Conservation (phyloP, 768 basidiomycete species). For the Macrocybe gigantea region DNA sequence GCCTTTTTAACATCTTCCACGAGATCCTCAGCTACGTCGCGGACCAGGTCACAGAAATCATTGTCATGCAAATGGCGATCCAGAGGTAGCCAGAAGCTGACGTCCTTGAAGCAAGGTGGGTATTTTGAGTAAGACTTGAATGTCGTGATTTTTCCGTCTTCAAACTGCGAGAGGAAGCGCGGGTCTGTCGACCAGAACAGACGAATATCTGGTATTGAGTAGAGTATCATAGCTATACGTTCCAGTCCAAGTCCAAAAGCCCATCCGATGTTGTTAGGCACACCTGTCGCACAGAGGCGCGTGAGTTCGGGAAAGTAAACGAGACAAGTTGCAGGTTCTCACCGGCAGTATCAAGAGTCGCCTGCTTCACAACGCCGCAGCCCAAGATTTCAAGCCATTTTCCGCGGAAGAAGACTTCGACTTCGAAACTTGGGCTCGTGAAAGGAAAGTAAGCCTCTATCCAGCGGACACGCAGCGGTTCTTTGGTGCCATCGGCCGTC, state of each 20-base stretch:
- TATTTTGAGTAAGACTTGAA: constrained; percentile 94
- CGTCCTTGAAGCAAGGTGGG: constrained; percentile 89
- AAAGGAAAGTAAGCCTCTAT: constrained; percentile 98
- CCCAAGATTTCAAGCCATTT: constrained; percentile 98
- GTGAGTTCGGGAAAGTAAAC: constrained; percentile 15
- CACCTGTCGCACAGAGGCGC: constrained; percentile 36
- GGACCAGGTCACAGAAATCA: constrained; percentile 92
- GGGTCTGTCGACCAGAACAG: constrained; percentile 93
- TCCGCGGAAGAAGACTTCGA: constrained; percentile 93
- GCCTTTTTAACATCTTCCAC: constrained; percentile 89
- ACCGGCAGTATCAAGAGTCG: constrained; percentile 86
- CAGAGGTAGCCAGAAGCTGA: constrained; percentile 86
- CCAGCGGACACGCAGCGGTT: constrained; percentile 86
- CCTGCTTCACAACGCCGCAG: constrained; percentile 86
- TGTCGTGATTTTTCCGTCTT: constrained; percentile 62
- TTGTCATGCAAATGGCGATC: constrained; percentile 75
- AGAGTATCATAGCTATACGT: constrained; percentile 96
- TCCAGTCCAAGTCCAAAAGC: constrained; percentile 97
- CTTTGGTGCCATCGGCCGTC: constrained; percentile 34
- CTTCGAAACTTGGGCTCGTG: constrained; percentile 96
- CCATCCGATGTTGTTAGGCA: constrained; percentile 88
- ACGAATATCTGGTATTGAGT: constrained; percentile 94
- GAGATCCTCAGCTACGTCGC: constrained; percentile 88
- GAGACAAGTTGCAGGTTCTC: constrained; percentile 21
- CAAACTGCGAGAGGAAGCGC: constrained; percentile 86